Conservation (phyloP, 495 filamentous ascomycete genomes). For the Lasiosphaeria ovina region DNA sequence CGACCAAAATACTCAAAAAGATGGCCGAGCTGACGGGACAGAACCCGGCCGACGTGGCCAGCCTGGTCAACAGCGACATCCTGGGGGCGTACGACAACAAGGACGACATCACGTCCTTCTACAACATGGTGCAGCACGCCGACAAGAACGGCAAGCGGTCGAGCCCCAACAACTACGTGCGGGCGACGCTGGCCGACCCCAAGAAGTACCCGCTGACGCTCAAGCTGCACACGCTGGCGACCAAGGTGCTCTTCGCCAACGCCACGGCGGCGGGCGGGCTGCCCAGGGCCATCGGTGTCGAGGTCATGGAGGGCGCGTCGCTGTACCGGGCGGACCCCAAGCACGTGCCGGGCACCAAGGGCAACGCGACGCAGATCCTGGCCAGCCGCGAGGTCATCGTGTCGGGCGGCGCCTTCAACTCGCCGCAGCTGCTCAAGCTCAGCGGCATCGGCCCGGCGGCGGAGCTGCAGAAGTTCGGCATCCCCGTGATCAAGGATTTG, state of each 20-base stretch:
- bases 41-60: conserved; percentile 29
- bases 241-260: conserved; percentile 42
- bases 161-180: conserved; percentile 44
- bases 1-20: conserved; percentile 32
- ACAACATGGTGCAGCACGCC: conserved; percentile 44
- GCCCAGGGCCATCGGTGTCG: conserved; percentile 45
- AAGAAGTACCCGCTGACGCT: conserved; percentile 45
- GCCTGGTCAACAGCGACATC: conserved; percentile 39
- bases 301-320: conserved; percentile 40
- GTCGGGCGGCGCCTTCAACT: conserved; percentile 53
- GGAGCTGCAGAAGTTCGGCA: conserved; percentile 43
- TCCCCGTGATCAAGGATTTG: conserved; percentile 48
- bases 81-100: conserved; percentile 35
- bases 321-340: conserved; percentile 47
- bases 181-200: conserved; percentile 44
- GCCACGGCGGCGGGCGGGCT: conserved; percentile 17
- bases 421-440: conserved; percentile 58
- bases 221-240: conserved; percentile 47
- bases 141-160: conserved; percentile 39
- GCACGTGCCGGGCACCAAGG: conserved; percentile 29
- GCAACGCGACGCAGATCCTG: conserved; percentile 29
- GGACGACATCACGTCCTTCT: conserved; percentile 42
- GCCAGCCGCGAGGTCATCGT: conserved; percentile 56
- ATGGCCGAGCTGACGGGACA: conserved; percentile 36
- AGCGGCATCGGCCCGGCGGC: conserved; percentile 43